Evolutionary conservation across 2,329 filamentous ascomycete species (phyloP), one percentile per base, ranked within the genome.

Genomic region (Penicillium sp.): DNA sequence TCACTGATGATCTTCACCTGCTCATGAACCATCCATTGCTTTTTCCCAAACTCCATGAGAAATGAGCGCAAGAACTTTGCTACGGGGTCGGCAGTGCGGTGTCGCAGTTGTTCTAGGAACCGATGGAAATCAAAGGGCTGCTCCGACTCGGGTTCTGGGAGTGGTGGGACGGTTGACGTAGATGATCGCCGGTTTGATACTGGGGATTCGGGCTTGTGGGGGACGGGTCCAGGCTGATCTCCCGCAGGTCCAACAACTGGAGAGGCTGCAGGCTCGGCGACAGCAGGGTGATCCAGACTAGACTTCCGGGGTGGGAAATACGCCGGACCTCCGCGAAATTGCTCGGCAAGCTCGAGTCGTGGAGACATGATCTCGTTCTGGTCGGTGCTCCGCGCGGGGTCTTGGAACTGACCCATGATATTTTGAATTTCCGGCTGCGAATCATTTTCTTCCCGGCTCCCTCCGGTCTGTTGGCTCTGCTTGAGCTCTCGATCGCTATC

Each of bases 21-120:
- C 76, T 99, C 94, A 71, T 99, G 94, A 6, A 97, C 94, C 90
- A 96, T 96, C 94, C 94, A 99, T 74, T 97, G 94, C 64, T 92
- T 91, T 78, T 97, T 99, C 34, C 87, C 91, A 75, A 99, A 99
- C 72, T 99, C 95, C 46, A 86, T 86, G 29, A 99, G 78, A 67
- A 99, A 99, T 0, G 94, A 97, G 61, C 95, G 90, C 43, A 99
- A 81, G 69, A 97, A 99, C 60, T 93, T 89, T 5, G 95, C 95
- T 2, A 99, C 93, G 1, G 95, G 94, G 67, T 99, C 95, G n/a
- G 94, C 95, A 54, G 95, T 96, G 62, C 93, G 91, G 75, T 99
- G 94, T 56, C 94, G 88, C 31, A 99, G 80, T 74, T 99, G 94
- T 72, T 97, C 94, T 44, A 99, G 79, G 70, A 99, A 99, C 14